Conservation (phyloP, 1,139 yeast genomes). For the Pichia kudriavzevii region DNA sequence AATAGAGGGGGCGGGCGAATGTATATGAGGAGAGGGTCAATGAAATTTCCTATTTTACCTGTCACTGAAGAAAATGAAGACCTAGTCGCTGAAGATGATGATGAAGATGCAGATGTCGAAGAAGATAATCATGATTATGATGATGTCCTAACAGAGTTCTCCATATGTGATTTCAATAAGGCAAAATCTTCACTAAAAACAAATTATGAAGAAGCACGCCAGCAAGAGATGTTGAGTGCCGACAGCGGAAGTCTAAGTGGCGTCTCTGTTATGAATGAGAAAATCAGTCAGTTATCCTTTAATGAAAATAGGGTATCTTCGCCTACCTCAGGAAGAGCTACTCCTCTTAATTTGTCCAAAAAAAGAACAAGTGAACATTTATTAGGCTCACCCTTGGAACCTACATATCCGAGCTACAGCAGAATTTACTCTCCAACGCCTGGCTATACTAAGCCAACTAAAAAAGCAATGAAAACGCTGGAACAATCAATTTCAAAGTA, state of each 20-base stretch:
- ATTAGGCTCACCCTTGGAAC: not conserved
- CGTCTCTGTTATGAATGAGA: not conserved
- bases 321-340: too few relatives aligned
- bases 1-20: conserved; percentile 1
- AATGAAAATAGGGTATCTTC: too few relatives aligned
- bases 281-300: not conserved
- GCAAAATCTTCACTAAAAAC: too few relatives aligned
- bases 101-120: conserved; percentile 13
- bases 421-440: not conserved
- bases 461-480: not conserved
- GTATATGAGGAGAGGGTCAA: conserved; percentile 7
- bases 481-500: too few relatives aligned
- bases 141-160: too few relatives aligned
- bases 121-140: conserved; percentile 11
- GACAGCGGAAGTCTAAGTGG: not conserved
- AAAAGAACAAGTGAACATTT: not conserved
- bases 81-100: conserved; percentile 7
- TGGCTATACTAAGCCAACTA: not conserved
- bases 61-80: conserved; percentile 13
- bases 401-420: not conserved
- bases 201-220: too few relatives aligned
- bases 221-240: too few relatives aligned
- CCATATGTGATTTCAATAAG: too few relatives aligned
- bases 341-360: not conserved
- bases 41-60: conserved; percentile 11